These are phyloP conservation scores for Epichloe festucae DNA, from an alignment of 2,329 filamentous ascomycete genomes.

Conservation along the genomic window DNA sequence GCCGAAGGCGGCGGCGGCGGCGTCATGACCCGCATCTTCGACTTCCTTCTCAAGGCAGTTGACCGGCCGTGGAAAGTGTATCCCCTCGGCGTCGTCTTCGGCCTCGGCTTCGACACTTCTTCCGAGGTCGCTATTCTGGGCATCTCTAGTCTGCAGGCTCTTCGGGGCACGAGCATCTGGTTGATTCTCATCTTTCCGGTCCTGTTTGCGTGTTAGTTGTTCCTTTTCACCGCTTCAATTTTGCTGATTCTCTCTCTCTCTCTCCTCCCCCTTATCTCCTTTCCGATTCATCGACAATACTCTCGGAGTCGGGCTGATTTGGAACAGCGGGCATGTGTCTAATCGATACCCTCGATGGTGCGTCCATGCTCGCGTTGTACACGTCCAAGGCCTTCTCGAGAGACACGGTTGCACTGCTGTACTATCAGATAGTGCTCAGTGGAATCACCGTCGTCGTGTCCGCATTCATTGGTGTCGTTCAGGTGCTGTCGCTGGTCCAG, in stretches of 20 bases:
- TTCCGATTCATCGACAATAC: neutral
- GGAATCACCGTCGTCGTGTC: conserved; percentile 73
- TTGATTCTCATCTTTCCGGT: conserved; percentile 84
- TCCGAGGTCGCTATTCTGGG: conserved; percentile 88
- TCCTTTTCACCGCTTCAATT: neutral
- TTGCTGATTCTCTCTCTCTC: neutral
- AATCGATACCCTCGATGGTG: conserved; percentile 82
- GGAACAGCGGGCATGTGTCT: conserved; percentile 76
- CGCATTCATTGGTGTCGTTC: conserved; percentile 72
- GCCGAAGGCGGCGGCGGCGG: conserved; percentile 65
- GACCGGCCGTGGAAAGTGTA: conserved; percentile 92
- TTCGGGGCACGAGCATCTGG: conserved; percentile 82
- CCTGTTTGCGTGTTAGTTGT: conserved; percentile 60
- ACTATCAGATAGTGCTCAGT: conserved; percentile 84
- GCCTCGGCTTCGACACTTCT: conserved; percentile 88
- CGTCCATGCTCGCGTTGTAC: conserved; percentile 90
- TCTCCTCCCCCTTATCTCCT: neutral
- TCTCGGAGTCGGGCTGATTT: neutral
- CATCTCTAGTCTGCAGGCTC: conserved; percentile 76
- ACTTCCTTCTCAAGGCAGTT: conserved; percentile 61
- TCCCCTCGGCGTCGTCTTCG: conserved; percentile 76
- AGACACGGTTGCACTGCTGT: conserved; percentile 79
- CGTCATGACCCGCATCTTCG: conserved; percentile 57
- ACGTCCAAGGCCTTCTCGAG: conserved; percentile 65
- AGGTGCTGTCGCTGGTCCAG: conserved; percentile 65